Evolutionary conservation across 1,139 yeast species (phyloP).

Genomic region (Komagataea norvegica): DNA sequence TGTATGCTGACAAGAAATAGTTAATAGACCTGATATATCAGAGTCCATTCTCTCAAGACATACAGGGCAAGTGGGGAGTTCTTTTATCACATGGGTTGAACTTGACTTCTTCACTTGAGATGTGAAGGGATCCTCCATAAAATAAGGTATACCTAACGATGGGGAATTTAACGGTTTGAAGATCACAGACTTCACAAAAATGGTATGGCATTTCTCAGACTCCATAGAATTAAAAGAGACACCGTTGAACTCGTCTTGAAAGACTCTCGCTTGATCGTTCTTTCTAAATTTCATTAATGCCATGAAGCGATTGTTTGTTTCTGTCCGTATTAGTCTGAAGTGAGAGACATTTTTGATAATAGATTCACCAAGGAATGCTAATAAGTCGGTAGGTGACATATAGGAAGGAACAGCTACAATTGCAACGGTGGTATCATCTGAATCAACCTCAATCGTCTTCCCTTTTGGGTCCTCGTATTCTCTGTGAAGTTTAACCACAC

Average conservation of each 20-base stretch:
- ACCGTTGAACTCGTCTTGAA: conserved; percentile 67
- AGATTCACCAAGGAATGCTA: conserved; percentile 69
- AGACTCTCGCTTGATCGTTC: conserved; percentile 50
- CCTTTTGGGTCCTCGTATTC: conserved; percentile 30
- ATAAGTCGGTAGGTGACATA: conserved; percentile 76
- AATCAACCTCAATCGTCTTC: conserved; percentile 30
- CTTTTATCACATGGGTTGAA: conserved; percentile 35
- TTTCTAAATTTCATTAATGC: conserved; percentile 72
- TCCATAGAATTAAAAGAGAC: conserved; percentile 80
- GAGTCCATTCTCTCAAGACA: conserved; percentile 90
- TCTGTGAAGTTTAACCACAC: conserved; percentile 65
- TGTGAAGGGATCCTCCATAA: conserved; percentile 72
- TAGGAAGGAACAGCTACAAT: conserved; percentile 85
- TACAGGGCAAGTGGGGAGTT: conserved; percentile 90
- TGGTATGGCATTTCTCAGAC: conserved; percentile 79
- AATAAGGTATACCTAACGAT: conserved; percentile 49
- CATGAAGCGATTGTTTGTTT: conserved; percentile 65
- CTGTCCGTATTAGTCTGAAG: conserved; percentile 65
- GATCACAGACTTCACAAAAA: conserved; percentile 59
- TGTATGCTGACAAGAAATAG: conserved; percentile 91
- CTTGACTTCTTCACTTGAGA: conserved; percentile 25
- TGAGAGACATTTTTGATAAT: conserved; percentile 59
- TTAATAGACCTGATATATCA: conserved; percentile 71
- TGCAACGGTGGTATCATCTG: conserved; percentile 65
- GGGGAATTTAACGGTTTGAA: conserved; percentile 31